Evolutionary conservation across 345 rosid genomes (phyloP).

Genomic region (Aquilaria malaccensis): DNA sequence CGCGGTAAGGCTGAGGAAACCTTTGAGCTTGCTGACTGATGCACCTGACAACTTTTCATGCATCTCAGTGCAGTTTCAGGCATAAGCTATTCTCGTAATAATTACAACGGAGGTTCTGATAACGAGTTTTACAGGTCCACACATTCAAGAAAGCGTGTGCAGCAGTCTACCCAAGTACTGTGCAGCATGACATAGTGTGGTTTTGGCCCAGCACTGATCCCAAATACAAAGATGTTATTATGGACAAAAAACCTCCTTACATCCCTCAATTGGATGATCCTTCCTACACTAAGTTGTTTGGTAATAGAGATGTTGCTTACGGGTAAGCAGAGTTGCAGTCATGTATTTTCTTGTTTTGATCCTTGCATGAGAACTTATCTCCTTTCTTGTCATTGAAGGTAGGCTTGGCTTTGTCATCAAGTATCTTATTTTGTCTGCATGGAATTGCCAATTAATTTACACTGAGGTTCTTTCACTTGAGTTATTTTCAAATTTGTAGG

Average conservation of each 20-base stretch:
- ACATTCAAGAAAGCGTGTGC: conserved; percentile 75
- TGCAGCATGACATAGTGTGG: conserved; percentile 83
- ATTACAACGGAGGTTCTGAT: too few species aligned
- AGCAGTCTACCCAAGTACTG: conserved; percentile 60
- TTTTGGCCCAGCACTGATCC: conserved; percentile 91
- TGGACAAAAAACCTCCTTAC: conserved; percentile 61
- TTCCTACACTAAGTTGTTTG: conserved; percentile 49
- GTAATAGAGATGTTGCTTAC: conserved; percentile 72
- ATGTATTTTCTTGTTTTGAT: neutral
- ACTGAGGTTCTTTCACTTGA: neutral
- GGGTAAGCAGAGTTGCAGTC: conserved; percentile 38
- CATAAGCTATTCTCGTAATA: too few species aligned
- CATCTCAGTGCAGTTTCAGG: too few species aligned
- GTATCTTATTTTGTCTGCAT: neutral
- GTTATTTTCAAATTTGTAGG: conserved; percentile 32
- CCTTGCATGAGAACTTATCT: conserved; percentile 1
- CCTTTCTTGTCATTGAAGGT: neutral
- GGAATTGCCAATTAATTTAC: neutral
- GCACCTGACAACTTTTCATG: too few species aligned
- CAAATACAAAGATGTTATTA: conserved; percentile 50
- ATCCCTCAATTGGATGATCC: conserved; percentile 78
- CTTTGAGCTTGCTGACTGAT: neutral
- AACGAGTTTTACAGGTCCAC: conserved; percentile 39
- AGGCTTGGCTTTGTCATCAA: neutral
- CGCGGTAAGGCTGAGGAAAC: conserved; percentile 28